Conservation (phyloP, 257 asterid species). For the Solanum clarkiae region DNA sequence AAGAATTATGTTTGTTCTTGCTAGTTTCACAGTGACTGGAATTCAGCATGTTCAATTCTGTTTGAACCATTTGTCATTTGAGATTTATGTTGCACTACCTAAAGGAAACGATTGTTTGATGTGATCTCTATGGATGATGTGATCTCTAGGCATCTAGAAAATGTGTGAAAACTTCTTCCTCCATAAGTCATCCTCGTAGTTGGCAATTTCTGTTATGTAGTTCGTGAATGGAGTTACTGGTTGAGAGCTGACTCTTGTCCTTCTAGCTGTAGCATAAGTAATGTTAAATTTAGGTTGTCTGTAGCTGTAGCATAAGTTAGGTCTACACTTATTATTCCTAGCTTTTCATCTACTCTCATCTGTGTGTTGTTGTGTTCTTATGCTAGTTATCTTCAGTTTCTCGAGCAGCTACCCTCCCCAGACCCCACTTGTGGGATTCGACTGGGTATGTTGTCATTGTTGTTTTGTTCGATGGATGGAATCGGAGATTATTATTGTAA, state of each 20-base stretch:
- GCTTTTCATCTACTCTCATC: background rate
- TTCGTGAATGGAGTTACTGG: background rate
- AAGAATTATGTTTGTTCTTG: conserved; percentile 28
- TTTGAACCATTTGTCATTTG: conserved; percentile 66
- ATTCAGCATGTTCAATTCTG: conserved; percentile 78
- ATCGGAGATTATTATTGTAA: background rate
- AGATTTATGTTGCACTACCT: conserved; percentile 55
- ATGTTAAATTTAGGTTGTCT: background rate
- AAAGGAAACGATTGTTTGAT: conserved; percentile 48
- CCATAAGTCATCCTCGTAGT: background rate
- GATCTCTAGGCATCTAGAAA: background rate
- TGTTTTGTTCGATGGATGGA: background rate
- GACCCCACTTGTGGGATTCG: background rate
- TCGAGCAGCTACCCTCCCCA: background rate
- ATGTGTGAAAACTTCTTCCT: background rate
- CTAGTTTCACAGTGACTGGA: conserved; percentile 50
- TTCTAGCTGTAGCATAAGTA: background rate
- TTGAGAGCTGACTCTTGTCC: background rate
- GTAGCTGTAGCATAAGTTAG: no score
- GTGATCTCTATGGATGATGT: no score
- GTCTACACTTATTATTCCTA: no score
- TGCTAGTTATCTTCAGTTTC: background rate
- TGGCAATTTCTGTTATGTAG: background rate
- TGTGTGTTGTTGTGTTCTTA: background rate
- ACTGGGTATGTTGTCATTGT: no score